These are phyloP conservation scores for Botrytis fragariae DNA, from an alignment of 2,329 filamentous ascomycete genomes.

Conservation along the genomic window DNA sequence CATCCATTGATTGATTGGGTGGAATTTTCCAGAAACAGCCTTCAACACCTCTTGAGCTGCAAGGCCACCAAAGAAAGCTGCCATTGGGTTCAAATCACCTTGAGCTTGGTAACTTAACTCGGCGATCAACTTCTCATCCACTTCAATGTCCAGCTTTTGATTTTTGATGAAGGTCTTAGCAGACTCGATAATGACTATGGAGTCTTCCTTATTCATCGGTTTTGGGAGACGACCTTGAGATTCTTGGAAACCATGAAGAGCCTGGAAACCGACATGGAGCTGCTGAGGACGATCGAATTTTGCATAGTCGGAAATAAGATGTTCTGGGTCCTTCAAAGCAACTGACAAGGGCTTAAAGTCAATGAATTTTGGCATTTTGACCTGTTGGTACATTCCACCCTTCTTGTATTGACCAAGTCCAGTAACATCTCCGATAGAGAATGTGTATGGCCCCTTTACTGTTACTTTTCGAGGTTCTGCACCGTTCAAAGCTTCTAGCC, in stretches of 20 bases:
- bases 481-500: conserved; percentile 84
- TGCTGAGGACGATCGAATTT: conserved; percentile 95
- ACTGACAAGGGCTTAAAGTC: conserved; percentile 80
- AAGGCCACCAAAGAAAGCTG: conserved; percentile 91
- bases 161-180: conserved; percentile 72
- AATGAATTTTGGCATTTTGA: conserved; percentile 96
- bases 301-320: conserved; percentile 91
- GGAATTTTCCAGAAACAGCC: conserved; percentile 95
- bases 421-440: conserved; percentile 92
- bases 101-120: conserved; percentile 93
- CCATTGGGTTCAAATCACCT: conserved; percentile 88
- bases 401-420: conserved; percentile 82
- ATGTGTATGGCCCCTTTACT: conserved; percentile 95
- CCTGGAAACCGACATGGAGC: conserved; percentile 88
- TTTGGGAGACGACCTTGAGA: conserved; percentile 72
- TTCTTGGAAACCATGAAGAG: conserved; percentile 81
- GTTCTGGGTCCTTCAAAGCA: conserved; percentile 81
- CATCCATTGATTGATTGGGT: conserved; percentile 91
- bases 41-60: conserved; percentile 94
- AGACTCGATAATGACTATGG: conserved; percentile 70
- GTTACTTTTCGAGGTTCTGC: conserved; percentile 84
- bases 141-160: conserved; percentile 74
- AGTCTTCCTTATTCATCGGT: conserved; percentile 83
- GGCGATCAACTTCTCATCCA: conserved; percentile 88
- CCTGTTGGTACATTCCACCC: conserved; percentile 88